A percentile compares a stretch with the other conserved stretches of the same genome.
These are phyloP conservation scores for Rhizomucor pusillus DNA, from an alignment of 371 early-diverging fungal genomes.

Conservation along the genomic window DNA sequence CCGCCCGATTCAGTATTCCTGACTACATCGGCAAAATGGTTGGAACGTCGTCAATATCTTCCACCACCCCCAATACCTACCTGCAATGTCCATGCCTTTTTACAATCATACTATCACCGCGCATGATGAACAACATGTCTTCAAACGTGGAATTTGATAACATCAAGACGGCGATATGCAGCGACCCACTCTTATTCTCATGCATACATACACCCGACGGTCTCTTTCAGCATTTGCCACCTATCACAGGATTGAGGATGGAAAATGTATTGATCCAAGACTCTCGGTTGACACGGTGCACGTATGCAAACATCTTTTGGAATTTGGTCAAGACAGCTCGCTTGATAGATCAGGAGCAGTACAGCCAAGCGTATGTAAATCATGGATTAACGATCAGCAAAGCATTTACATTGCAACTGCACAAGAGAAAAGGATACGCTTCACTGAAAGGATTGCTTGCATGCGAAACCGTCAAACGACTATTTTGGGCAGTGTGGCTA, in stretches of 20 bases:
- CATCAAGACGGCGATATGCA: no score
- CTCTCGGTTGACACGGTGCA: constrained; percentile 13
- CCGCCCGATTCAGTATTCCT: no score
- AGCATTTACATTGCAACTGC: constrained; percentile 14
- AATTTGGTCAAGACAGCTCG: constrained; percentile 17
- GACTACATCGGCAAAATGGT: no score
- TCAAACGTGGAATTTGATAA: no score
- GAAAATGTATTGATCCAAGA: constrained; percentile 2
- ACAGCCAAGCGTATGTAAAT: constrained; percentile 22
- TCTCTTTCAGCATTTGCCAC: constrained; percentile 2
- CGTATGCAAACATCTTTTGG: constrained; percentile 14
- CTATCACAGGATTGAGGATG: constrained; percentile 3
- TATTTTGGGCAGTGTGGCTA: constrained; percentile 22
- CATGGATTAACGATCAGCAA: constrained; percentile 18
- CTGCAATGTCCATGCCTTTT: no score
- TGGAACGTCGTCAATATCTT: no score
- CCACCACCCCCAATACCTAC: no score
- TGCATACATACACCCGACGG: constrained; percentile 1
- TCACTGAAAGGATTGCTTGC: not conserved
- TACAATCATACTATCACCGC: no score
- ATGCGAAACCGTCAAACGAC: constrained; percentile 13
- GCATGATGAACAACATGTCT: no score
- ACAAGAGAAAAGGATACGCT: not conserved
- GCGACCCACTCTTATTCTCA: no score
- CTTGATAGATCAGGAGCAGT: constrained; percentile 13